A percentile compares a stretch with the other conserved stretches of the same genome.
Conservation (phyloP, 139 green algal species). For the Closterium sp. region DNA sequence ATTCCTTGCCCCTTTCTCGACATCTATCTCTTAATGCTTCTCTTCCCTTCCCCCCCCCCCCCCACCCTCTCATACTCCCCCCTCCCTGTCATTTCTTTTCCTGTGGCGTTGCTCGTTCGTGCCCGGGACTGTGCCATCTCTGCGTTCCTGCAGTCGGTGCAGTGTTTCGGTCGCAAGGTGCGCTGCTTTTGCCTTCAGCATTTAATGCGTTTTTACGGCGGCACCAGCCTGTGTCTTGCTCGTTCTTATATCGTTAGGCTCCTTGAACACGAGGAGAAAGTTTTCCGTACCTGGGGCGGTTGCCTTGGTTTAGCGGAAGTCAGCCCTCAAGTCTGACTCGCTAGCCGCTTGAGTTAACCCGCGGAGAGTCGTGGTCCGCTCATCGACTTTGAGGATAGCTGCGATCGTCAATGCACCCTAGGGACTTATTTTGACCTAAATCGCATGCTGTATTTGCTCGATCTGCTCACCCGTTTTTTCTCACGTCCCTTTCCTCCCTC, state of each 20-base stretch:
- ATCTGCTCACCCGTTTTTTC: not conserved
- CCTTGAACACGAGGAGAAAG: too few species aligned
- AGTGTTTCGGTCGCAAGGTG: slow-evolving; percentile 88
- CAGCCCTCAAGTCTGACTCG: too few species aligned
- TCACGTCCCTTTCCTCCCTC: not conserved
- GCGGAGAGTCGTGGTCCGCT: too few species aligned
- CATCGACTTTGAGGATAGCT: not conserved
- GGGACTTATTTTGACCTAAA: not conserved
- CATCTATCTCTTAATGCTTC: not conserved
- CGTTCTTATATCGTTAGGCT: too few species aligned
- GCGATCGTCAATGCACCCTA: not conserved
- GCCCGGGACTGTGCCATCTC: not conserved
- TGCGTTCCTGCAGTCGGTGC: slow-evolving; percentile 62
- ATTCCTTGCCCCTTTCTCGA: not conserved
- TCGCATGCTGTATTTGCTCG: not conserved
- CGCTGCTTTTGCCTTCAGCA: too few species aligned
- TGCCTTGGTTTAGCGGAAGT: too few species aligned
- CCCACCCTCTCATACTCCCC: not conserved
- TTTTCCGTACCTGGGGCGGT: too few species aligned
- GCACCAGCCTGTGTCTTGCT: too few species aligned
- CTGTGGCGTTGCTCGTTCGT: not conserved
- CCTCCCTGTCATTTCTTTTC: not conserved
- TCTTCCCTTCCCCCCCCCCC: not conserved
- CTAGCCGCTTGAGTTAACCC: too few species aligned
- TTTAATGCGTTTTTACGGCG: too few species aligned